Base-by-base conservation (phyloP, 1,284 basidiomycete genomes). In the Xanthoconium separans region DNA sequence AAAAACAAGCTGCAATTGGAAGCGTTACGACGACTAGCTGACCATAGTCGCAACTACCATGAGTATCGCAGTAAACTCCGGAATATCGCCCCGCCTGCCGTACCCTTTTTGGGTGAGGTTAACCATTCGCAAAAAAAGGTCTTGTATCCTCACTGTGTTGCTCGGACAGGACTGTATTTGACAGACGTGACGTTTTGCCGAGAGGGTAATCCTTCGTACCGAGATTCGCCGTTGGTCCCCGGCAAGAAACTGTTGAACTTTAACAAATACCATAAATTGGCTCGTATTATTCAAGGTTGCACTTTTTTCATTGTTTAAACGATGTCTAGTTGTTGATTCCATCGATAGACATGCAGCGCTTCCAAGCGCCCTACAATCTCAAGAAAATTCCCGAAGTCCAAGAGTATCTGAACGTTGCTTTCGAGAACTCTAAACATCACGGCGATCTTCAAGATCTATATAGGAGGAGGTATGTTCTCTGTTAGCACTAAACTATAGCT, bases 161-260 rank as follows among this genome's bases (percentile, higher is more conserved):
- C 53, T 12, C 13, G 34, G 53, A 68, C 61, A 87, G 92, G 92
- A 43, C 75, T 95, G 22, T 93, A 93, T 70, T 75, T 95, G 57
- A 95, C 93, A 5, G 93, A 96, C 71, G 82, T 98, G 57, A 98
- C 95, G 2, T 99, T 98, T 73, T 95, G 93, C 63, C 85, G 91
- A 50, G 96, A 97, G 66, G 96, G 96, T 37, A 98, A 98, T 70
- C 88, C 93, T 9, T 88, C 90, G 9, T 81, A 87, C 62, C 82
- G 96, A 58, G 80, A 87, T n/a, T 91, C 93, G 12, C 91, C 90
- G 2, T 70, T 83, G 55, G 85, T 87, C 51, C 78, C 88, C 3
- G 82, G 83, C 47, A 87, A 93, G 70, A 90, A 88, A 66, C 74
- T 99, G 46, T 81, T 98, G 70, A 99, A 99, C 73, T 95, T 97